A percentile compares a stretch with the other conserved stretches of the same genome.
These are phyloP conservation scores for Chamaenerion angustifolium DNA, from an alignment of 345 rosid species.

Conservation along the genomic window DNA sequence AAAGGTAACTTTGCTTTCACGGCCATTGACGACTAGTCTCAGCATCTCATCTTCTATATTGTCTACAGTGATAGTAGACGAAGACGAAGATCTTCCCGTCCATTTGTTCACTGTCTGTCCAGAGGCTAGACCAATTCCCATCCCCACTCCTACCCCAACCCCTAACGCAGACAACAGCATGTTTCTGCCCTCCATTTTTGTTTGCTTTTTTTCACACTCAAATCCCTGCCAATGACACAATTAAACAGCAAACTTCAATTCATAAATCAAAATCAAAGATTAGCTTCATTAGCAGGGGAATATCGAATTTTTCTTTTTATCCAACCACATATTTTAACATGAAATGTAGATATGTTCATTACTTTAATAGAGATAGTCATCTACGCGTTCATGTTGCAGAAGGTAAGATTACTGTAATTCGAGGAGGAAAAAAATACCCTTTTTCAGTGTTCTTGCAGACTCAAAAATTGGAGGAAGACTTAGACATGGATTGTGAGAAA, in stretches of 20 bases:
- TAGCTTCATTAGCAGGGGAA: not conserved
- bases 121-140: constrained; percentile 46
- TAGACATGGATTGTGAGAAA: no score
- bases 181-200: constrained; percentile 36
- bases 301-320: not conserved
- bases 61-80: constrained; percentile 20
- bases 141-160: constrained; percentile 51
- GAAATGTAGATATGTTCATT: no score
- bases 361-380: no score
- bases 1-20: constrained; percentile 49
- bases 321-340: no score
- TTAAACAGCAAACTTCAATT: not conserved
- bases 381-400: no score
- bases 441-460: no score
- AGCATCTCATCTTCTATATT: constrained; percentile 45
- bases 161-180: constrained; percentile 42
- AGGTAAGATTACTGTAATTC: no score
- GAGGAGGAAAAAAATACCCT: no score
- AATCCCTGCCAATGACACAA: constrained; percentile 4
- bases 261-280: not conserved
- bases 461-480: no score
- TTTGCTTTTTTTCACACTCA: not conserved
- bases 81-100: constrained; percentile 17
- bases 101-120: constrained; percentile 39
- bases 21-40: constrained; percentile 40